These are phyloP conservation scores for Boechera stricta DNA, from an alignment of 345 rosid species.

Conservation along the genomic window DNA sequence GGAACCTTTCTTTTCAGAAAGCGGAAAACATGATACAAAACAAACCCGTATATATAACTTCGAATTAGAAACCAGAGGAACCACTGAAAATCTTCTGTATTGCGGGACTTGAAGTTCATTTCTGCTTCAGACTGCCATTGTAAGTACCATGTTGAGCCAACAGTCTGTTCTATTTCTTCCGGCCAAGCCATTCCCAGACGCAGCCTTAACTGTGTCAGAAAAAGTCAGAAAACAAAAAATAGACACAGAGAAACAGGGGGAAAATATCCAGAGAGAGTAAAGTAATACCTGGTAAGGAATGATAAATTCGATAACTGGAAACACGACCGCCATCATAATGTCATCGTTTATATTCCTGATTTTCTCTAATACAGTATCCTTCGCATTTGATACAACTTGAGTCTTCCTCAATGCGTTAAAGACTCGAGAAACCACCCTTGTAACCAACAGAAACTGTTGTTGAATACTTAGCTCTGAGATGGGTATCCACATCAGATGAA, in stretches of 20 bases:
- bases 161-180: slow-evolving; percentile 72
- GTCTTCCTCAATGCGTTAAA: slow-evolving; percentile 66
- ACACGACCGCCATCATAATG: slow-evolving; percentile 63
- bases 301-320: slow-evolving; percentile 67
- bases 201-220: slow-evolving; percentile 63
- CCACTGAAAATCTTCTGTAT: slow-evolving; percentile 63
- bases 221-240: background rate
- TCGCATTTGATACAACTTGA: slow-evolving; percentile 51
- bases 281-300: slow-evolving; percentile 79
- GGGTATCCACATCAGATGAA: slow-evolving; percentile 95
- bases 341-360: slow-evolving; percentile 72
- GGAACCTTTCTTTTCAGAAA: slow-evolving; percentile 78
- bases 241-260: slow-evolving; percentile 11
- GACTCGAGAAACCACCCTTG: slow-evolving; percentile 59
- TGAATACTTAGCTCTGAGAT: slow-evolving; percentile 76
- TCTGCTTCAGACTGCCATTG: slow-evolving; percentile 88
- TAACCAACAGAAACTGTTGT: slow-evolving; percentile 72
- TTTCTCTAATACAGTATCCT: slow-evolving; percentile 57
- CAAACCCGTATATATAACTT: slow-evolving; percentile 61
- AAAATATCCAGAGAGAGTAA: slow-evolving; percentile 7
- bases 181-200: slow-evolving; percentile 94
- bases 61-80: slow-evolving; percentile 72
- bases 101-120: slow-evolving; percentile 65
- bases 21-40: slow-evolving; percentile 64
- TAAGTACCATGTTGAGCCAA: slow-evolving; percentile 86